Conservation (phyloP, 2,329 filamentous ascomycete species). For the Ophiocordyceps camponoti-floridani region DNA sequence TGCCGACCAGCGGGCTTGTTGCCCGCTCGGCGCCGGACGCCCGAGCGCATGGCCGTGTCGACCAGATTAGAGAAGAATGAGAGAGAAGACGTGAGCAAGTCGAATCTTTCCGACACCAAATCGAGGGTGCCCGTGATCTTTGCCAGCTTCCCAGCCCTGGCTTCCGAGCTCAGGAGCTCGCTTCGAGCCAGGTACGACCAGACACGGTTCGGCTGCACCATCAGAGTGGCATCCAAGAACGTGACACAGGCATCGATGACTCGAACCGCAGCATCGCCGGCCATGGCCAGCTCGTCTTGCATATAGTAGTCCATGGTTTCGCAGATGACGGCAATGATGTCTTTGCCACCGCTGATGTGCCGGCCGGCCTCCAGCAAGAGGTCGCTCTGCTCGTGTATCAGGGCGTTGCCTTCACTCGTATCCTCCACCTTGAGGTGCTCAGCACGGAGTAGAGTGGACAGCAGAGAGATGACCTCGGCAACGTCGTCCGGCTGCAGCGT, state of each 20-base stretch:
- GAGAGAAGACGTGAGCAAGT: slow-evolving; percentile 58
- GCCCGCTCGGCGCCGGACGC: slow-evolving; percentile 45
- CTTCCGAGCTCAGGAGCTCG: slow-evolving; percentile 58
- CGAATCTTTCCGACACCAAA: slow-evolving; percentile 56
- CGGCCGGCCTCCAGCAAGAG: slow-evolving; percentile 37
- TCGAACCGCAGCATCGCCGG: slow-evolving; percentile 47
- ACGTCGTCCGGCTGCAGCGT: slow-evolving; percentile 41
- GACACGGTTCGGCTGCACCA: slow-evolving; percentile 62
- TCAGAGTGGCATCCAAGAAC: slow-evolving; percentile 58
- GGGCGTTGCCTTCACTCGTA: slow-evolving; percentile 9
- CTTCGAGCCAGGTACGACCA: slow-evolving; percentile 83
- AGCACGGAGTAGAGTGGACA: slow-evolving; percentile 50
- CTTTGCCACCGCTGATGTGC: slow-evolving; percentile 40
- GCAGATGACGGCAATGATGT: slow-evolving; percentile 67
- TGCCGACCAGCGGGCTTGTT: slow-evolving; percentile 29
- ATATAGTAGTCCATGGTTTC: slow-evolving; percentile 64
- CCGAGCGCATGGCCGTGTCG: slow-evolving; percentile 53
- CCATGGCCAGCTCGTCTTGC: slow-evolving; percentile 35
- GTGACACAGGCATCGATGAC: slow-evolving; percentile 55
- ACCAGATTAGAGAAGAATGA: slow-evolving; percentile 59
- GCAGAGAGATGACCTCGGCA: slow-evolving; percentile 54
- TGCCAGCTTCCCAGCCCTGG: slow-evolving; percentile 58
- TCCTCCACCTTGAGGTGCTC: slow-evolving; percentile 20
- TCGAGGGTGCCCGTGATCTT: slow-evolving; percentile 71
- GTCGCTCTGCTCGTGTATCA: slow-evolving; percentile 17